Percentiles rank a stretch among this genome's conserved stretches.
Evolutionary conservation across 768 basidiomycete species (phyloP).

Genomic region (Gymnopilus junonius): DNA sequence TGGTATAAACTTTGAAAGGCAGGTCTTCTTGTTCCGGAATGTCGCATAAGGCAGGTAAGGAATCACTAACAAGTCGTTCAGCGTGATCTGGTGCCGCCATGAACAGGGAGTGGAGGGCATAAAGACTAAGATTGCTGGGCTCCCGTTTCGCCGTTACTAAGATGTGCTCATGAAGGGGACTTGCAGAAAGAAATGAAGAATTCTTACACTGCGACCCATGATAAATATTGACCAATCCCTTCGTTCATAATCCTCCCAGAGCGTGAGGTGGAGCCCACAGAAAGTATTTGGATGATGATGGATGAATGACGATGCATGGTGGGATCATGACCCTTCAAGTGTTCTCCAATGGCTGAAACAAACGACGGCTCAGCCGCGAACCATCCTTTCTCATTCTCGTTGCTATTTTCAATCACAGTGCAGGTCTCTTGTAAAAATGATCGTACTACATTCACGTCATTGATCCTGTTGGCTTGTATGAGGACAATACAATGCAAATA

Average conservation of each 20-base stretch:
- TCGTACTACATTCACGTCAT: not conserved
- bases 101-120: not conserved
- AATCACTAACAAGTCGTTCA: not conserved
- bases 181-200: not conserved
- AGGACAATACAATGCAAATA: not conserved
- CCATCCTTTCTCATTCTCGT: not conserved
- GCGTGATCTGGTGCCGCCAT: not conserved
- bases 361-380: not conserved
- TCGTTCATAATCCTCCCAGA: conserved; percentile 1
- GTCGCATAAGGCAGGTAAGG: not conserved
- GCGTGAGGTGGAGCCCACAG: not conserved
- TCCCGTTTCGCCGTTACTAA: not conserved
- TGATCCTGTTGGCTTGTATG: not conserved
- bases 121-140: not conserved
- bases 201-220: not conserved
- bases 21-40: not conserved
- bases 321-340: not conserved
- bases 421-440: not conserved
- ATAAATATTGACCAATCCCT: not conserved
- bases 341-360: not conserved
- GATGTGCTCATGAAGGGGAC: not conserved
- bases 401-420: not conserved
- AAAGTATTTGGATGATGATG: not conserved
- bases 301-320: not conserved
- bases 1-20: not conserved